Conservation (phyloP, 1,284 basidiomycete genomes). For the Leccinum insolens region DNA sequence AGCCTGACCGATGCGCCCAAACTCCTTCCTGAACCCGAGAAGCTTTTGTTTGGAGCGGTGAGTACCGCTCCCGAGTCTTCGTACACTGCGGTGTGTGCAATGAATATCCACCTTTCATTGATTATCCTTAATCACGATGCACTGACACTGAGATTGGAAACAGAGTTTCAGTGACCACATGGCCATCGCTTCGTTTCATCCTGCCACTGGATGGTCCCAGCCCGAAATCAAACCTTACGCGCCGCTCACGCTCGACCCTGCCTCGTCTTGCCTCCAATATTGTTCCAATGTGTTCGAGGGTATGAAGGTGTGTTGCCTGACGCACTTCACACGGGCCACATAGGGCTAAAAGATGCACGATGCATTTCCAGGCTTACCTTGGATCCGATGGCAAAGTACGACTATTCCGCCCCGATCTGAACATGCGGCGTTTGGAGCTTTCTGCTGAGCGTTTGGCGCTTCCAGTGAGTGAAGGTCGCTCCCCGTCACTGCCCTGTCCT, state of each 20-base stretch:
- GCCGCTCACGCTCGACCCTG: slow-evolving; percentile 69
- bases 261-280: slow-evolving; percentile 77
- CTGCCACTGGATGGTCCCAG: slow-evolving; percentile 71
- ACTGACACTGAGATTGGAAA: not conserved
- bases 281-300: slow-evolving; percentile 84
- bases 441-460: slow-evolving; percentile 67
- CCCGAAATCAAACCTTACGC: slow-evolving; percentile 83
- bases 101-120: not conserved
- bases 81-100: not conserved
- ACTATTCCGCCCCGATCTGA: slow-evolving; percentile 80
- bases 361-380: slow-evolving; percentile 64
- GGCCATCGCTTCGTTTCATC: slow-evolving; percentile 68
- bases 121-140: not conserved
- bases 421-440: slow-evolving; percentile 75
- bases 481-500: not conserved
- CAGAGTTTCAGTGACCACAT: slow-evolving; percentile 78
- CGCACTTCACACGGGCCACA: not conserved
- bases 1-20: slow-evolving; percentile 39
- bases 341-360: not conserved
- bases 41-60: slow-evolving; percentile 44
- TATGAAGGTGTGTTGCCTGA: slow-evolving; percentile 63
- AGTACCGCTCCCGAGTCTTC: slow-evolving; percentile 5
- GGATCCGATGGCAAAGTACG: slow-evolving; percentile 65
- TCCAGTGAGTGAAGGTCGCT: slow-evolving; percentile 46
- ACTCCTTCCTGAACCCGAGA: slow-evolving; percentile 38